Evolutionary conservation across 495 filamentous ascomycete species (phyloP), one percentile per base, ranked within the genome.

Genomic region (Talaromyces liani): DNA sequence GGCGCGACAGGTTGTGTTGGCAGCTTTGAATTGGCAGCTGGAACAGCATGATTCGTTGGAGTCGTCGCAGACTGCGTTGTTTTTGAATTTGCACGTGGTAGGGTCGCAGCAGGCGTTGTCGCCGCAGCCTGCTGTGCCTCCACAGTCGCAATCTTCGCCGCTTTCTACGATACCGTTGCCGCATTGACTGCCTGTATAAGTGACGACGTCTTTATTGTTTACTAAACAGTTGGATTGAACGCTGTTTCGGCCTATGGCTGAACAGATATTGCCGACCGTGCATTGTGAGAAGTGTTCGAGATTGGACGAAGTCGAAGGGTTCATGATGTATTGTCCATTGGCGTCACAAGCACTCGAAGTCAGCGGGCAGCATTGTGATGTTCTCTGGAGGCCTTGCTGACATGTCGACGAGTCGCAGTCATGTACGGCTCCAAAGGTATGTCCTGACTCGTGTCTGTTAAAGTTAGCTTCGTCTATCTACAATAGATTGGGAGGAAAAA

Each of bases 131-230:
- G 77, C 75, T 6, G 72, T 72, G 49, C 93, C 94, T 60, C 94
- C 95, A 70, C 94, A 98, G 75, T 98, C 94, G 74, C 94, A 98
- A 16, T 98, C 89, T 74, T 98, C 94, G 65, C 91, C 94, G 9
- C 81, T 74, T 73, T 98, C 94, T 47, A 98, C 95, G 65, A 98
- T 98, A 54, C 94, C 94, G 73, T 98, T 98, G 58, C 94, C 94
- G 71, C 94, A 98, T 69, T 91, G 87, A 63, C 87, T 88, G 67
- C 89, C 89, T 1, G 86, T 90, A 70, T 95, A 90, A n/a, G 90
- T 93, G n/a, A 81, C 79, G 18, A 98, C 87, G 63, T 88, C 88
- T 65, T 84, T 84, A 75, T 98, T 98, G 69, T 89, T 86, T 14
- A 84, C 85, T 20, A 98, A 79, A 76, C 95, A 98, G 29, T 66